Evolutionary conservation across 768 basidiomycete genomes (phyloP).

Genomic region (Suillus paluster): DNA sequence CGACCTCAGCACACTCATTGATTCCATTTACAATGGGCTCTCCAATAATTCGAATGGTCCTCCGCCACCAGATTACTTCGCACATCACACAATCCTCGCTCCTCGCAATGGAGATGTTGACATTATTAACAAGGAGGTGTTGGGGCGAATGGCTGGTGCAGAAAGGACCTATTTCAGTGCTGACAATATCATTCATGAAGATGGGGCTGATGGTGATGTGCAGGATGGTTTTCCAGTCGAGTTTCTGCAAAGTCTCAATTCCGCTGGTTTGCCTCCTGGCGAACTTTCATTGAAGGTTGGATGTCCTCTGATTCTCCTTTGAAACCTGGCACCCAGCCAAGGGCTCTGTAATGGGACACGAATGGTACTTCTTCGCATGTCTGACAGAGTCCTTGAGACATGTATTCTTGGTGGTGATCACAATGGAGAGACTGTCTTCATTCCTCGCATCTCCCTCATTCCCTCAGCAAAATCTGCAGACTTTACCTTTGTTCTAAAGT

Average conservation of each 20-base stretch:
- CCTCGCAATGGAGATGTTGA: conserved; percentile 40
- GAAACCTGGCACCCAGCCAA: conserved; percentile 39
- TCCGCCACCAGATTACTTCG: conserved; percentile 33
- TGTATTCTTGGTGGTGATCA: conserved; percentile 41
- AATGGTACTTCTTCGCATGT: conserved; percentile 28
- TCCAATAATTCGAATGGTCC: too few species aligned
- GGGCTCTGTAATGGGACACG: conserved; percentile 23
- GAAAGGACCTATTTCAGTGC: too few species aligned
- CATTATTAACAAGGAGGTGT: conserved; percentile 17
- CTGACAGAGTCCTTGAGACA: conserved; percentile 39
- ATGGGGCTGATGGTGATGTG: too few species aligned
- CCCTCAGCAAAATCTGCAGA: conserved; percentile 26
- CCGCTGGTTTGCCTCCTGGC: conserved; percentile 26
- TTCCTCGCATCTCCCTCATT: conserved; percentile 43
- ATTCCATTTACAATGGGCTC: too few species aligned
- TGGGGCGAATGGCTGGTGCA: too few species aligned
- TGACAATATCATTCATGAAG: too few species aligned
- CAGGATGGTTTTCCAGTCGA: too few species aligned
- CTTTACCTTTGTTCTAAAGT: conserved; percentile 34
- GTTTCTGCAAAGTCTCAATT: too few species aligned
- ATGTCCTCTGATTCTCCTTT: conserved; percentile 43
- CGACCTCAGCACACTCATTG: too few species aligned
- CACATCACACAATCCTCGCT: conserved; percentile 40
- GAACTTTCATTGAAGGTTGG: conserved; percentile 36
- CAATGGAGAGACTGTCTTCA: conserved; percentile 39